Conservation (phyloP, 192 early-diverging fungal genomes). For the Coemansia reversa region DNA sequence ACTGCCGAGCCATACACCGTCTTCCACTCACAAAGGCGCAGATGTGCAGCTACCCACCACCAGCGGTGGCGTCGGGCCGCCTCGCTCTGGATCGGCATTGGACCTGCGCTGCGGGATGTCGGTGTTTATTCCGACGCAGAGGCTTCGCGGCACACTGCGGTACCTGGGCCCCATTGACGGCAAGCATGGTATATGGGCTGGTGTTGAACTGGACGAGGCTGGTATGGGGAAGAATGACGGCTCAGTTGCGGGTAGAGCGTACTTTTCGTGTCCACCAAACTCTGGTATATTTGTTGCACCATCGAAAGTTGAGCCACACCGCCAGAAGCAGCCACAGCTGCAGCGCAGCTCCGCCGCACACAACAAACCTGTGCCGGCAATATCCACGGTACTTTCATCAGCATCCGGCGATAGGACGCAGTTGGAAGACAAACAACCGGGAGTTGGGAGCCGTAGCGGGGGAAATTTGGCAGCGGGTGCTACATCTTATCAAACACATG, state of each 20-base stretch:
- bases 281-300: conserved; percentile 73
- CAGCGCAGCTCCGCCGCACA: background rate
- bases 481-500: background rate
- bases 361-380: conserved; percentile 1
- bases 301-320: conserved; percentile 53
- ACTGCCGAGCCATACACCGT: background rate
- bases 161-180: conserved; percentile 73
- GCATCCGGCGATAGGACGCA: background rate
- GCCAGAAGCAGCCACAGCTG: background rate
- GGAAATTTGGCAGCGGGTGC: background rate
- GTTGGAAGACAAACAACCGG: conserved; percentile 1
- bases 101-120: conserved; percentile 54
- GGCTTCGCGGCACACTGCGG: conserved; percentile 62
- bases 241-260: conserved; percentile 63
- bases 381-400: conserved; percentile 13
- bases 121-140: conserved; percentile 64
- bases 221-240: conserved; percentile 81
- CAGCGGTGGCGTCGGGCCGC: background rate
- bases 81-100: conserved; percentile 10
- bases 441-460: background rate
- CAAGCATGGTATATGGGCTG: conserved; percentile 78
- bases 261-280: conserved; percentile 69
- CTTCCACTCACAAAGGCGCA: background rate
- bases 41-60: background rate
- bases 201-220: conserved; percentile 69